Evolutionary conservation across 106 monocot genomes (phyloP), one percentile per base, ranked within the genome.

Genomic region (Dendrobium nobile): DNA sequence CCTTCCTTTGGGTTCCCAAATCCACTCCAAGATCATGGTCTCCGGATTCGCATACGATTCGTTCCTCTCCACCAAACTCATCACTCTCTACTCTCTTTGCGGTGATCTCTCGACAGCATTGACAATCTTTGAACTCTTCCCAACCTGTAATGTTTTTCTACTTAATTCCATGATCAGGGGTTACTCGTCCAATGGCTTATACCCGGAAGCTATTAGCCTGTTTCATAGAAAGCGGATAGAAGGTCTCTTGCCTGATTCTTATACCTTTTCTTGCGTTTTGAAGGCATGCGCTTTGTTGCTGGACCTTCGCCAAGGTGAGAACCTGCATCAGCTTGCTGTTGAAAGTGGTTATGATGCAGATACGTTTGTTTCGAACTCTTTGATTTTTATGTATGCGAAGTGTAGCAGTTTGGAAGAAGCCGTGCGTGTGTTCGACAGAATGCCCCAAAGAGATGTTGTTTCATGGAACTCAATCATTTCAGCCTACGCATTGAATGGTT

Each of bases 391-490:
- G 90, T 92, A 92, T 61, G 86, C 79, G 0, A 90, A 85, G 51
- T 92, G 90, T 72, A 90, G 86, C 31, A 79, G 84, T 40, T 42
- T 90, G 11, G 82, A 81, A 0, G 42, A 80, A 41, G 80, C 18
- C 1, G 43, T 86, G 20, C 18, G 18, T 22, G 84, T 92, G 47
- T 92, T 90, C 75, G 90, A 92, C 2, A 67, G 56, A 88, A 92
- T 92, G 86, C 64, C 88, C 43, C 79, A 73, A 2, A 40, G 81
- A 74, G 92, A 92, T 22, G 33, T 79, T 41, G 90, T 92, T 45
- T 87, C 92, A 4, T 92, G 90, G 92, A 92, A 90, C 77, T 86
- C 92, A 6, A 65, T 90, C 18, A n/a, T 92, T 9, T 78, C 77
- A 1, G 90, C 86, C 67, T 90, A 51, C 78, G 81, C 67, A 1